A percentile compares a stretch with the other conserved stretches of the same genome.
Conservation (phyloP, 352 stramenopile genomes). For the Phytophthora meadii region DNA sequence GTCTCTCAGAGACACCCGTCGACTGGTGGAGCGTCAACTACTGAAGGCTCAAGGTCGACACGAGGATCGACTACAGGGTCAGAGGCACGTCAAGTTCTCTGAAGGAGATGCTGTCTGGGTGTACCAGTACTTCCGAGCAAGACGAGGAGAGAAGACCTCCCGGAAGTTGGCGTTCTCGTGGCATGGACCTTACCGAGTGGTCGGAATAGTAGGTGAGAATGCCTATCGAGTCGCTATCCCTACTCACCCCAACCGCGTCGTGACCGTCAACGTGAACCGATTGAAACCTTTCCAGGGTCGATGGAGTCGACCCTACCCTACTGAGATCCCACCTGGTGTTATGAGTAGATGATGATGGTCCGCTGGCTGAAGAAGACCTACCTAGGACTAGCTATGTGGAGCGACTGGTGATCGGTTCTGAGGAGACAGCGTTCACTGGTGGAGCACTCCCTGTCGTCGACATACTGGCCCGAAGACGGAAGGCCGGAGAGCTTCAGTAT, state of each 20-base stretch:
- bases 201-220: neutral
- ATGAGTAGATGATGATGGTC: neutral
- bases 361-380: neutral
- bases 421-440: neutral
- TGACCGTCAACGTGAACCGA: neutral
- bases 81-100: neutral
- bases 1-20: neutral
- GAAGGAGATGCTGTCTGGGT: too few species aligned
- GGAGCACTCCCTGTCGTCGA: neutral
- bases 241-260: neutral
- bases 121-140: too few species aligned
- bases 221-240: neutral
- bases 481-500: neutral
- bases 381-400: neutral
- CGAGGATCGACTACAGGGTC: neutral
- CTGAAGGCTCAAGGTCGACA: constrained; percentile 3
- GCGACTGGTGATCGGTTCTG: neutral
- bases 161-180: too few species aligned
- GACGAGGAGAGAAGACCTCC: too few species aligned
- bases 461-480: neutral
- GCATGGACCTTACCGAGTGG: neutral
- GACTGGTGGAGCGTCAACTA: constrained; percentile 5
- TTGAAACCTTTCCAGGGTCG: neutral
- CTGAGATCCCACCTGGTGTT: neutral
- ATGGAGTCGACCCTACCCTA: neutral